Evolutionary conservation across 352 stramenopile species (phyloP).

Genomic region (Hyaloperonospora arabidopsidis): DNA sequence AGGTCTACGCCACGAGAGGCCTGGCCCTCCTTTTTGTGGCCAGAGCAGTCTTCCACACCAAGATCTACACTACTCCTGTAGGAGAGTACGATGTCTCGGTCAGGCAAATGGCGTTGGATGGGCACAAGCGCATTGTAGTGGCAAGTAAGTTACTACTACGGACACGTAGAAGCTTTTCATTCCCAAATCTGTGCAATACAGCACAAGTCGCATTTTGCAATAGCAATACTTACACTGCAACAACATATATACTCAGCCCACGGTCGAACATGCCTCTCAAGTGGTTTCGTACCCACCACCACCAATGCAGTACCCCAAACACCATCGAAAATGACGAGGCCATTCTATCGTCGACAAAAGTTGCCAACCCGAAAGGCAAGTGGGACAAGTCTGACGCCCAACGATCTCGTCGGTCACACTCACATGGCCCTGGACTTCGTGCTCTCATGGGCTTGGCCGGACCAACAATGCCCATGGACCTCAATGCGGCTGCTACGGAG

Average conservation of each 20-base stretch:
- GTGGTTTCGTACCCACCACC: slow-evolving; percentile 21
- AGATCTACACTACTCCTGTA: slow-evolving; percentile 1
- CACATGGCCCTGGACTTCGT: slow-evolving; percentile 13
- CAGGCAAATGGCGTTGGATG: slow-evolving; percentile 16
- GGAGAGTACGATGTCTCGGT: slow-evolving; percentile 6
- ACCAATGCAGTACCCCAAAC: slow-evolving; percentile 8
- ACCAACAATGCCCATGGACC: slow-evolving; percentile 6
- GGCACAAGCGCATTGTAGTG: neutral
- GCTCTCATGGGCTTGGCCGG: slow-evolving; percentile 9
- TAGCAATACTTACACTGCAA: neutral
- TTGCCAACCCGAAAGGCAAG: slow-evolving; percentile 8
- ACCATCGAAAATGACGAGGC: slow-evolving; percentile 11
- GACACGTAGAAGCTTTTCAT: slow-evolving; percentile 15
- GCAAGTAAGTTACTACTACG: neutral
- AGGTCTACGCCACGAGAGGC: slow-evolving; percentile 16
- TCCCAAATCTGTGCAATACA: slow-evolving; percentile 11
- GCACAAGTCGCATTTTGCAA: slow-evolving; percentile 9
- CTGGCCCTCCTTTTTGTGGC: slow-evolving; percentile 10
- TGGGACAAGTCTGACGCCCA: slow-evolving; percentile 2
- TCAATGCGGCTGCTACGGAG: slow-evolving; percentile 9
- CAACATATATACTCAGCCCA: neutral
- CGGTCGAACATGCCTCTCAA: slow-evolving; percentile 16
- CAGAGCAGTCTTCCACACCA: neutral
- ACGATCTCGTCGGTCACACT: slow-evolving; percentile 14
- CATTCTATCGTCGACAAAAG: slow-evolving; percentile 5